Evolutionary conservation across 768 basidiomycete genomes (phyloP), one percentile per base, ranked within the genome.

Genomic region (Pleurotus tuber-regium): DNA sequence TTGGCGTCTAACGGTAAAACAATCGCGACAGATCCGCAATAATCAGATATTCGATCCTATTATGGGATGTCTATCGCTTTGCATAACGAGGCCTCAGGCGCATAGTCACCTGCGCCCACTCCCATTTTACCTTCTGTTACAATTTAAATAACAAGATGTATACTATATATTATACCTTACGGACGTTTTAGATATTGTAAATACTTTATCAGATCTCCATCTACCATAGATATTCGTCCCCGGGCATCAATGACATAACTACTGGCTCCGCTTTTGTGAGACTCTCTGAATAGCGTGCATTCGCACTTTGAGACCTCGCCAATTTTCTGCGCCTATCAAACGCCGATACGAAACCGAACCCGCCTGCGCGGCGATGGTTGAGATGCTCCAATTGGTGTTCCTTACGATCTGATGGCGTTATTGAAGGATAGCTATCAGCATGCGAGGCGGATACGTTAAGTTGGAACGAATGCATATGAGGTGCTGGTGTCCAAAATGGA

Each of bases 201-300:
- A n/a, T n/a, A n/a, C n/a, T n/a, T n/a, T n/a, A n/a, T n/a, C n/a
- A n/a, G n/a, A n/a, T 51, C 24, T 54, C 25, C 10, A 9, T 25
- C 31, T 36, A 38, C 41, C 50, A 21, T 33, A 49, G 21, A 44
- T 54, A 35, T 18, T 31, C 33, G 35, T 54, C 38, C 3, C 50
- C 46, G 23, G 46, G 46, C 2, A 48, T 23, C 18, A 48, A 24
- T 12, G 46, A 48, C 46, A 48, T 48, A 6, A 48, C 31, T 4
- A 48, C 46, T 23, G 46, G 28, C 29, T 48, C 46, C 18, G 46
- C 31, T 14, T 35, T 33, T 14, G 46, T 42, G 41, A 24, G 16
- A 25, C 21, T 42, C 41, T 42, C 41, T 21, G 41, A 25, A 42
- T 42, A 42, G 26, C 41, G 41, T n/a, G 29, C 46, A 11, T 31